These are phyloP conservation scores for Sporothrix phasma DNA, from an alignment of 2,329 filamentous ascomycete genomes.

Conservation along the genomic window DNA sequence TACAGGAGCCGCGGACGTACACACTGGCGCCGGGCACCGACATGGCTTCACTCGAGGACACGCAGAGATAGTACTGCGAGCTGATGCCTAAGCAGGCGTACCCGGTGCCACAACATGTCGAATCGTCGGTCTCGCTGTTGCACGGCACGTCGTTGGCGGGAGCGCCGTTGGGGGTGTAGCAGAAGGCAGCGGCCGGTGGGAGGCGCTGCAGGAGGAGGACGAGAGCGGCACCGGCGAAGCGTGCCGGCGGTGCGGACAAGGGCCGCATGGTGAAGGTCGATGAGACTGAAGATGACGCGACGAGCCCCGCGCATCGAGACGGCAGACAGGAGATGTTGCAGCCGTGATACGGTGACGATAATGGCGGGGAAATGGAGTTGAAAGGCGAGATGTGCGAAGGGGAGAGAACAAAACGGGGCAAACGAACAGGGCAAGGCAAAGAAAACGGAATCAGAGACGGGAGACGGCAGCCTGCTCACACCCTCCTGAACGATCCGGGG, in stretches of 20 bases:
- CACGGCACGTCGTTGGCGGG: constrained; percentile 26
- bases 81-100: constrained; percentile 29
- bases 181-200: constrained; percentile 15
- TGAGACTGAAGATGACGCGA: no score
- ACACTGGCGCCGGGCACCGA: constrained; percentile 19
- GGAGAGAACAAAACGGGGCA: no score
- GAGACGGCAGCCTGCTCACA: no score
- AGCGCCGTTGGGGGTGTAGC: constrained; percentile 27
- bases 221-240: not conserved
- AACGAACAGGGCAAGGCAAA: no score
- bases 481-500: no score
- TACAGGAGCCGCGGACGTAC: constrained; percentile 28
- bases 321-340: no score
- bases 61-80: constrained; percentile 23
- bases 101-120: constrained; percentile 28
- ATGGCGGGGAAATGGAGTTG: no score
- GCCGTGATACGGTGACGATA: no score
- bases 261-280: not conserved
- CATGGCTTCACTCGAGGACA: constrained; percentile 22
- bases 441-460: no score
- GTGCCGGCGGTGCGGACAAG: not conserved
- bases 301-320: no score
- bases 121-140: constrained; percentile 21
- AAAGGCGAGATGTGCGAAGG: no score
- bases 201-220: not conserved